phyloP scores from a whole-genome alignment of 2,329 filamentous ascomycete genomes.

The Colletotrichum somersetense region DNA sequence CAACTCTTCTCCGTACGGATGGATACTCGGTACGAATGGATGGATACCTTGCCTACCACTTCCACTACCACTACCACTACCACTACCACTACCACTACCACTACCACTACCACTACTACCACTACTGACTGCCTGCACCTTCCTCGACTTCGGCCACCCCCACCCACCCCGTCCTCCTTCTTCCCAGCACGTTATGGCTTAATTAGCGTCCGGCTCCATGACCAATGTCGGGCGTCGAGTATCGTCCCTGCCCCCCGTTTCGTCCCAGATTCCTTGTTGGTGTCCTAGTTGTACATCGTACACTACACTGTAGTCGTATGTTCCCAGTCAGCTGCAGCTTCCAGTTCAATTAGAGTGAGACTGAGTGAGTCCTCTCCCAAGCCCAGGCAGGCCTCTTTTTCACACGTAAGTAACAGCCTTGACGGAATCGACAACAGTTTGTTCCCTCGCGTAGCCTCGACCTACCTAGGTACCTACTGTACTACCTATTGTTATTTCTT shows the following conservation, averaged over 20 bases:
- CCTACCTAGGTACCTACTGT: no score
- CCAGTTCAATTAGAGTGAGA: not conserved
- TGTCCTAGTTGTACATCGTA: conserved; percentile 48
- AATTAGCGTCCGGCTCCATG: conserved; percentile 21
- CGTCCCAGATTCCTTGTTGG: conserved; percentile 22
- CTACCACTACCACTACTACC: no score
- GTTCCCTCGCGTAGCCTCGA: not conserved
- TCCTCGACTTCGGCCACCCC: conserved; percentile 33
- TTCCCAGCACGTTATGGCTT: conserved; percentile 22
- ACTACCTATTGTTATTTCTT: not conserved
- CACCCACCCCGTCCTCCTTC: conserved; percentile 17
- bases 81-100: no score
- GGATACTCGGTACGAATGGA: no score
- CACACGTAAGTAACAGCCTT: conserved; percentile 18
- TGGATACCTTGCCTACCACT: no score
- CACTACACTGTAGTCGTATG: conserved; percentile 46
- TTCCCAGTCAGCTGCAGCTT: conserved; percentile 55
- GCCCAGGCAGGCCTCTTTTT: conserved; percentile 25
- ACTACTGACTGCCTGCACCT: not conserved
- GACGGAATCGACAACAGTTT: not conserved
- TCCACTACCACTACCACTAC: no score
- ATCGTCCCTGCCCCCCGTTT: conserved; percentile 15
- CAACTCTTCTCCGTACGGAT: no score
- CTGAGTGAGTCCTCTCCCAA: not conserved
- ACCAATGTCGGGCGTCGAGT: not conserved